A percentile compares a stretch with the other conserved stretches of the same genome.
These are phyloP conservation scores for Amauroascus verrucosus DNA, from an alignment of 2,329 filamentous ascomycete species.

Conservation along the genomic window DNA sequence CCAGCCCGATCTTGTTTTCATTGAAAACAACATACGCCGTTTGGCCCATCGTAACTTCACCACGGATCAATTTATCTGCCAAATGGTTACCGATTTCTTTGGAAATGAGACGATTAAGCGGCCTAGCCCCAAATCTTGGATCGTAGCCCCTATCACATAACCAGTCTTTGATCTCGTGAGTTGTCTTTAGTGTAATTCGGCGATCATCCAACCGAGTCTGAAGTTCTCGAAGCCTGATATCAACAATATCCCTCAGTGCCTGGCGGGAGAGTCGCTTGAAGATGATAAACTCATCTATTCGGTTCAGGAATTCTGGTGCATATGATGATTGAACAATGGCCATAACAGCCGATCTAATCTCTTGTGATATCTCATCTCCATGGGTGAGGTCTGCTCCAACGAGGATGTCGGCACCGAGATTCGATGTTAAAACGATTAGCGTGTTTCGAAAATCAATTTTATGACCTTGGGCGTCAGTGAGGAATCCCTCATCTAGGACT, in stretches of 20 bases:
- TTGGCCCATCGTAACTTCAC: constrained; percentile 66
- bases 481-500: constrained; percentile 89
- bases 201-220: constrained; percentile 74
- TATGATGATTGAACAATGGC: constrained; percentile 67
- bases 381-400: constrained; percentile 61
- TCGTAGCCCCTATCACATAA: constrained; percentile 84
- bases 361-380: constrained; percentile 60
- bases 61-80: constrained; percentile 85
- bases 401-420: constrained; percentile 84
- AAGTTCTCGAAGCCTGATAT: constrained; percentile 78
- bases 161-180: constrained; percentile 67
- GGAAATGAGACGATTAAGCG: constrained; percentile 79
- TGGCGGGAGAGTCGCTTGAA: constrained; percentile 74
- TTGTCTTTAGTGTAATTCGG: constrained; percentile 65
- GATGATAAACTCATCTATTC: constrained; percentile 92
- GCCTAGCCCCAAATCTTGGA: constrained; percentile 79
- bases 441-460: constrained; percentile 96
- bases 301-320: constrained; percentile 90
- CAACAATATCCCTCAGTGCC: constrained; percentile 82
- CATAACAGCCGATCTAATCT: constrained; percentile 72
- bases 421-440: constrained; percentile 91
- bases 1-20: constrained; percentile 49
- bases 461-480: constrained; percentile 91
- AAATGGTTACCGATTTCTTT: constrained; percentile 82
- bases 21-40: constrained; percentile 60